phyloP scores from a whole-genome alignment of 139 green algal genomes.

The Spirogloea muscicola region DNA sequence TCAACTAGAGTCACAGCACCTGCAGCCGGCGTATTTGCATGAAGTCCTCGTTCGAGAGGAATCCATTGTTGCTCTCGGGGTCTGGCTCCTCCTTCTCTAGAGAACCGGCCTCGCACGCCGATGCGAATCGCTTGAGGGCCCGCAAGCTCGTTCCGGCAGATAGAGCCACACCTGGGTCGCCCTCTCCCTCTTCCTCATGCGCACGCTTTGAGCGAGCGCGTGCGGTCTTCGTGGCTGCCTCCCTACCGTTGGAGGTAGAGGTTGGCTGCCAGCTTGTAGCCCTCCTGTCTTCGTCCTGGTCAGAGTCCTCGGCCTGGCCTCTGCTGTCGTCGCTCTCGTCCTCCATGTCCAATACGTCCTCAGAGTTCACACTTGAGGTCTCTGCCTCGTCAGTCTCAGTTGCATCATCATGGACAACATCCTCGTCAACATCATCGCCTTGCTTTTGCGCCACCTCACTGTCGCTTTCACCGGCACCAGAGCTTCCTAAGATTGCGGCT shows the following conservation, averaged over 20 bases:
- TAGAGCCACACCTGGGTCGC: too few species aligned
- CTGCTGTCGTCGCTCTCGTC: neutral
- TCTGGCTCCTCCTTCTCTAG: slow-evolving; percentile 1
- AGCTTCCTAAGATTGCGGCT: too few species aligned
- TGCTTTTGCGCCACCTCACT: neutral
- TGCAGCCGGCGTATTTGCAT: slow-evolving; percentile 66
- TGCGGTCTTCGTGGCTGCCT: too few species aligned
- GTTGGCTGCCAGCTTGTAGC: too few species aligned
- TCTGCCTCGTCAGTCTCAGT: slow-evolving; percentile 13
- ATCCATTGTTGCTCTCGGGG: slow-evolving; percentile 64
- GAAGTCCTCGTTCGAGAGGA: slow-evolving; percentile 85
- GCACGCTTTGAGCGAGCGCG: too few species aligned
- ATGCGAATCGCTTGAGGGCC: too few species aligned
- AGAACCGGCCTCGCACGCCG: too few species aligned
- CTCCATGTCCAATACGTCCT: neutral
- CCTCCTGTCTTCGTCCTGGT: slow-evolving; percentile 8
- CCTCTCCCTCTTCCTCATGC: too few species aligned
- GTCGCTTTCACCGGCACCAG: neutral
- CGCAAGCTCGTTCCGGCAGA: too few species aligned
- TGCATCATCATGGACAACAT: slow-evolving; percentile 25
- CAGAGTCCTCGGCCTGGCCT: neutral
- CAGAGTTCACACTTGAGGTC: neutral
- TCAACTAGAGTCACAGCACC: too few species aligned
- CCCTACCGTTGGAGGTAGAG: too few species aligned
- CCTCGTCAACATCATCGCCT: slow-evolving; percentile 18